These are phyloP conservation scores for Capsaspora owczarzaki DNA, from an alignment of 78 protist species.

Conservation along the genomic window DNA sequence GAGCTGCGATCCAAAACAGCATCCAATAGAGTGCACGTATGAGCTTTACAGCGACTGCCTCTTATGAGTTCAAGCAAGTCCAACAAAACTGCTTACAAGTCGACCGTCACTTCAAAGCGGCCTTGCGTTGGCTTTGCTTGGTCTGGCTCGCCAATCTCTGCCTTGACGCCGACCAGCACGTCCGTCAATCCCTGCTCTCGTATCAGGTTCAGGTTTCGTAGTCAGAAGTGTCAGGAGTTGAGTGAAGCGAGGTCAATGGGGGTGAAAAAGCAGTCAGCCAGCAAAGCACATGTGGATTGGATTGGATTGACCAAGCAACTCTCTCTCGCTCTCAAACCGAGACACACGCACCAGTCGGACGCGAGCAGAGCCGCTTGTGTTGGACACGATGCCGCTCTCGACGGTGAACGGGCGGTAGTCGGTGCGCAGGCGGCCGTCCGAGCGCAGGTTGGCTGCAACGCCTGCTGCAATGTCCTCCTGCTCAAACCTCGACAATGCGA, in stretches of 20 bases:
- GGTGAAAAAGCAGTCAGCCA: no score
- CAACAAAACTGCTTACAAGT: not conserved
- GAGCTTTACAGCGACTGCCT: not conserved
- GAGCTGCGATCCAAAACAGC: not conserved
- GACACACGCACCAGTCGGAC: not conserved
- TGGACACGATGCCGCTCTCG: not conserved
- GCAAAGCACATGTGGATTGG: no score
- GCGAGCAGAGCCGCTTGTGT: not conserved
- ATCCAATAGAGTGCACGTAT: not conserved
- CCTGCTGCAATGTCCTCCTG: not conserved
- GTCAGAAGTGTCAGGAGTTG: no score
- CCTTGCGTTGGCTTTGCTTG: not conserved
- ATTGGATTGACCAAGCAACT: no score
- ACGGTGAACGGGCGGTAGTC: not conserved
- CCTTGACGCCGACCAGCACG: constrained; percentile 3
- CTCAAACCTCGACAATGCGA: not conserved
- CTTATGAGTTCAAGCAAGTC: not conserved
- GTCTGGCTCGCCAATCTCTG: constrained; percentile 1
- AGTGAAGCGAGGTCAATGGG: no score
- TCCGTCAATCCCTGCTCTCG: not conserved
- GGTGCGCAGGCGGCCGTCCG: not conserved
- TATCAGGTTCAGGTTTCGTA: no score
- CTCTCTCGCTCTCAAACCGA: not conserved
- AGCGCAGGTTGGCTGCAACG: not conserved
- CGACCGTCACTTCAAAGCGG: not conserved